Evolutionary conservation across 495 filamentous ascomycete species (phyloP).

Genomic region (Penicillium cinerascens): DNA sequence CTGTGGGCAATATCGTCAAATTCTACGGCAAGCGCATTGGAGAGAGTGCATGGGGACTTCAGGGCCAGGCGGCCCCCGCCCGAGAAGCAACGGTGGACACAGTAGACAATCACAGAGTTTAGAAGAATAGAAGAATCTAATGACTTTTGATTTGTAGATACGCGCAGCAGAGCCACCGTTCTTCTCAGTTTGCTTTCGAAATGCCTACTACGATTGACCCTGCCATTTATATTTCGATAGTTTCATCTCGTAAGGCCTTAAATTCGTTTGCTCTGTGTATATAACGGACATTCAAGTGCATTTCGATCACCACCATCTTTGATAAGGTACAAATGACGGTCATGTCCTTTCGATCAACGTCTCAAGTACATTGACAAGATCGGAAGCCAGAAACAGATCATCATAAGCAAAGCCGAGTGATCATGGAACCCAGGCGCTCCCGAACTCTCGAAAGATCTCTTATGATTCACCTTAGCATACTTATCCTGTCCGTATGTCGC

Average conservation of each 20-base stretch:
- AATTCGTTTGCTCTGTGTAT: not conserved
- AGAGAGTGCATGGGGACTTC: constrained; percentile 28
- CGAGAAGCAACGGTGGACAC: not conserved
- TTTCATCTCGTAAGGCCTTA: not conserved
- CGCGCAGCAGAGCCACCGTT: no score
- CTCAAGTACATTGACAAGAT: not conserved
- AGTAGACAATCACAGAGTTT: not conserved
- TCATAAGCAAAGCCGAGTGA: not conserved
- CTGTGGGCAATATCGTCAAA: constrained; percentile 58
- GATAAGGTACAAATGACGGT: no score
- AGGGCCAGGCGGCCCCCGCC: not conserved
- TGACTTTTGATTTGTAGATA: no score
- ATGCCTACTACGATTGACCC: no score
- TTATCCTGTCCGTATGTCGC: constrained; percentile 60
- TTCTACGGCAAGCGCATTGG: constrained; percentile 20
- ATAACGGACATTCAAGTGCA: not conserved
- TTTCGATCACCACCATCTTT: no score
- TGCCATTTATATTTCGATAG: not conserved
- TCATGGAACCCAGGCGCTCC: not conserved
- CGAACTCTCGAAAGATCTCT: not conserved
- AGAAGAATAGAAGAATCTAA: not conserved
- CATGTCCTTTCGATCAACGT: not conserved
- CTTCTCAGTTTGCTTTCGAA: no score
- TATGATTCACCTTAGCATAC: constrained; percentile 1
- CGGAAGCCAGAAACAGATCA: constrained; percentile 11